Conservation (phyloP, 2,329 filamentous ascomycete species). For the Hypoxylon sp. region DNA sequence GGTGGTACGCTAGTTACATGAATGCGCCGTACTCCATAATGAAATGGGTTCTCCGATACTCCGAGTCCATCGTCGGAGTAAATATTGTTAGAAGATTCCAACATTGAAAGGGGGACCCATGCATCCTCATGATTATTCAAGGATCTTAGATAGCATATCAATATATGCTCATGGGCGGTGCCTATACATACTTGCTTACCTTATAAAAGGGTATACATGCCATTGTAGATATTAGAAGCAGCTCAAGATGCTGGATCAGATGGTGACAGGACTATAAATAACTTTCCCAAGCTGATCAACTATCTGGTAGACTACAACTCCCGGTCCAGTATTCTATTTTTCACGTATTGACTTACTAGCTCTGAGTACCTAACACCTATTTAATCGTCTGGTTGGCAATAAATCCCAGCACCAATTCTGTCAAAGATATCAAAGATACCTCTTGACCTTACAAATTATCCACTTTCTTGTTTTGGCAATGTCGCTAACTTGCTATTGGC, state of each 20-base stretch:
- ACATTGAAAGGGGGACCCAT: background rate
- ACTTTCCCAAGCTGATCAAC: background rate
- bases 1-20: background rate
- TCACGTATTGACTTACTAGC: background rate
- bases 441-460: background rate
- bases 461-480: slow-evolving; percentile 10
- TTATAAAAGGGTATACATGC: background rate
- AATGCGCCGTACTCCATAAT: background rate
- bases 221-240: background rate
- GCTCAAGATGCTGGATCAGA: background rate
- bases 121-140: background rate
- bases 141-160: background rate
- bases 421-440: background rate
- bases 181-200: background rate
- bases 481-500: slow-evolving; percentile 12
- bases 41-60: slow-evolving; percentile 2
- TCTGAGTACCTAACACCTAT: background rate
- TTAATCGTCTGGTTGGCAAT: background rate
- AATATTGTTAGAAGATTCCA: too few relatives aligned
- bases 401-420: background rate
- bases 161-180: background rate
- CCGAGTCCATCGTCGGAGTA: background rate
- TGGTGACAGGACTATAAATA: background rate
- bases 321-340: background rate
- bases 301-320: background rate